A percentile compares a stretch with the other conserved stretches of the same genome.
phyloP scores from a whole-genome alignment of 768 basidiomycete species.

The Calocera viscosa region DNA sequence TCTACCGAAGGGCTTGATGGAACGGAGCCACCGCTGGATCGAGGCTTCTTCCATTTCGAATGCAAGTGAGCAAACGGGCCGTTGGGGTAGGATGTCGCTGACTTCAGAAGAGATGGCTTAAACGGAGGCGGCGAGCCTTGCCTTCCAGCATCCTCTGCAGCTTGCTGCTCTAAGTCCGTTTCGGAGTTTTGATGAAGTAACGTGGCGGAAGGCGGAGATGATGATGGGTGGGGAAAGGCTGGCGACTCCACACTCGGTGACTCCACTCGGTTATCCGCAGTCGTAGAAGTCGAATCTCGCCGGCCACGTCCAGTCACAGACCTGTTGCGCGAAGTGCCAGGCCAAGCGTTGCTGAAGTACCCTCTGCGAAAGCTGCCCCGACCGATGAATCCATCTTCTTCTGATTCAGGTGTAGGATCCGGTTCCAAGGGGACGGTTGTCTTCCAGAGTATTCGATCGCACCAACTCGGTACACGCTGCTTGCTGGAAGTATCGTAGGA shows the following conservation, averaged over 20 bases:
- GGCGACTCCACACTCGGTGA: neutral
- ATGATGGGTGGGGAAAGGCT: neutral
- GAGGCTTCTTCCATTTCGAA: neutral
- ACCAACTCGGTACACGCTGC: conserved; percentile 78
- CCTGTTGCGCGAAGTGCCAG: neutral
- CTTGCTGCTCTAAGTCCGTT: neutral
- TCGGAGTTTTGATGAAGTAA: neutral
- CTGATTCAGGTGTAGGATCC: neutral
- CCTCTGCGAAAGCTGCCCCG: neutral
- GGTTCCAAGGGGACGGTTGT: conserved; percentile 36
- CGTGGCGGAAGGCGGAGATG: neutral
- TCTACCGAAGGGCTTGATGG: neutral
- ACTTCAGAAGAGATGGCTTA: neutral
- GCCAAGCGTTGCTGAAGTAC: conserved; percentile 6
- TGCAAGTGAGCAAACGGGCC: neutral
- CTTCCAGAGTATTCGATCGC: conserved; percentile 76
- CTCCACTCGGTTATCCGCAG: neutral
- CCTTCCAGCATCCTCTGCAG: neutral
- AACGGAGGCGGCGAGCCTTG: neutral
- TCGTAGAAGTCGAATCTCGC: conserved; percentile 2
- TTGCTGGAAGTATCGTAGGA: conserved; percentile 74
- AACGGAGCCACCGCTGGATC: neutral
- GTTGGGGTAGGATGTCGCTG: neutral
- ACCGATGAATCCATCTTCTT: neutral
- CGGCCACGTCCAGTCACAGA: neutral